phyloP scores from a whole-genome alignment of 1,284 basidiomycete species.

The Cryptococcus amylolentus region DNA sequence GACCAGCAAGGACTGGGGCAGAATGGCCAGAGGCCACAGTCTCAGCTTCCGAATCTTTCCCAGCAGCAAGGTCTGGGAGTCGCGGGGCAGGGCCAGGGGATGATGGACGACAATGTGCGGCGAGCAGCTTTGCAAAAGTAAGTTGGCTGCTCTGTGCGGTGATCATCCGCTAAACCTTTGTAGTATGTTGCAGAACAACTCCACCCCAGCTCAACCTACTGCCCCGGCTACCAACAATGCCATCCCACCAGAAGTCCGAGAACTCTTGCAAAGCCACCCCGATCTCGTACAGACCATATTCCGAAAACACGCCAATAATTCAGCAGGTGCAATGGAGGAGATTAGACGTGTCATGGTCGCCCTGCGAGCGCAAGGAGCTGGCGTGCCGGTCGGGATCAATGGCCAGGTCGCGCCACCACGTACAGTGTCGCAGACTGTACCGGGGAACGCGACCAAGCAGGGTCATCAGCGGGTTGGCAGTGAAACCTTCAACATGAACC shows the following conservation, averaged over 20 bases:
- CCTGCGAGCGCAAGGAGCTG: background rate
- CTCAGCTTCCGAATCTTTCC: background rate
- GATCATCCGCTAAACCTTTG: background rate
- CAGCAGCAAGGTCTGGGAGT: background rate
- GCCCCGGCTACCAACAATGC: background rate
- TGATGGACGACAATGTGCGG: slow-evolving; percentile 11
- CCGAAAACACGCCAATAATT: slow-evolving; percentile 10
- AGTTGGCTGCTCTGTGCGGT: background rate
- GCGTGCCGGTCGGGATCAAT: slow-evolving; percentile 7
- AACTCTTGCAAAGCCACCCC: slow-evolving; percentile 9
- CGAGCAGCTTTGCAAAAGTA: slow-evolving; percentile 16
- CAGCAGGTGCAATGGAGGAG: slow-evolving; percentile 6
- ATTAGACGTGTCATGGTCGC: slow-evolving; percentile 3
- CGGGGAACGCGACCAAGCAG: background rate
- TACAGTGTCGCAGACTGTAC: slow-evolving; percentile 2
- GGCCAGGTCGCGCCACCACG: slow-evolving; percentile 9
- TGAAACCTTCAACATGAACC: slow-evolving; percentile 5
- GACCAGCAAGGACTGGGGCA: slow-evolving; percentile 5
- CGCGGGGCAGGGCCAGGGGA: background rate
- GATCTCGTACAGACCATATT: slow-evolving; percentile 8
- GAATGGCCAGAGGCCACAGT: background rate
- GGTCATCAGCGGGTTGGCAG: slow-evolving; percentile 9
- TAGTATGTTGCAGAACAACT: slow-evolving; percentile 11
- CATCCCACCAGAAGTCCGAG: slow-evolving; percentile 1
- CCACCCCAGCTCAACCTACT: background rate